Conservation (phyloP, 495 filamentous ascomycete genomes). For the Mytilinidion resinicola region DNA sequence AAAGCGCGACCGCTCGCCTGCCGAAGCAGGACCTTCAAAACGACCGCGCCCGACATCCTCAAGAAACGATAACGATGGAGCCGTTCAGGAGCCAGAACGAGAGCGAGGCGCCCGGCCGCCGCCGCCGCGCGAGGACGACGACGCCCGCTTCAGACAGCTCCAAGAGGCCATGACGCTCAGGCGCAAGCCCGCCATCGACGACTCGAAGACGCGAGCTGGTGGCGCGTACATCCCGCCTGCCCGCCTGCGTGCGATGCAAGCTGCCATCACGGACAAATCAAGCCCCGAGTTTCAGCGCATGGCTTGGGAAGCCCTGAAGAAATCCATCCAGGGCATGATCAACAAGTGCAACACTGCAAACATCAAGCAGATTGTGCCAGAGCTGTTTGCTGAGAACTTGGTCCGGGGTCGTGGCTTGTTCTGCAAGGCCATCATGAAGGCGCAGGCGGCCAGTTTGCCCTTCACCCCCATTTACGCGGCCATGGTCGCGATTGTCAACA, state of each 20-base stretch:
- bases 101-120: not conserved
- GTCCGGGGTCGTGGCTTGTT: constrained; percentile 86
- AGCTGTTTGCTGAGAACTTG: constrained; percentile 91
- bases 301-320: constrained; percentile 98
- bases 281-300: constrained; percentile 98
- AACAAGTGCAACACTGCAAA: constrained; percentile 98
- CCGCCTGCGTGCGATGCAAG: constrained; percentile 81
- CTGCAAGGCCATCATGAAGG: constrained; percentile 94
- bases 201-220: constrained; percentile 72
- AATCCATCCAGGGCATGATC: constrained; percentile 95
- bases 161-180: constrained; percentile 22
- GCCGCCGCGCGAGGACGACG: not conserved
- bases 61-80: constrained; percentile 2
- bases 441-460: constrained; percentile 89
- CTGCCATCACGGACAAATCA: constrained; percentile 91
- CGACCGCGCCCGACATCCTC: constrained; percentile 11
- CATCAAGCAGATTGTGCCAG: constrained; percentile 94
- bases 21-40: constrained; percentile 19
- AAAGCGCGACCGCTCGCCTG: constrained; percentile 25
- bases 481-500: constrained; percentile 94
- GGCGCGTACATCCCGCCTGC: constrained; percentile 95
- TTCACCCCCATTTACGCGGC: constrained; percentile 94
- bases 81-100: constrained; percentile 2
- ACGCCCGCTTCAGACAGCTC: constrained; percentile 21
- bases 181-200: constrained; percentile 25